Conservation (phyloP, 1,284 basidiomycete species). For the Tausonia pullulans region DNA sequence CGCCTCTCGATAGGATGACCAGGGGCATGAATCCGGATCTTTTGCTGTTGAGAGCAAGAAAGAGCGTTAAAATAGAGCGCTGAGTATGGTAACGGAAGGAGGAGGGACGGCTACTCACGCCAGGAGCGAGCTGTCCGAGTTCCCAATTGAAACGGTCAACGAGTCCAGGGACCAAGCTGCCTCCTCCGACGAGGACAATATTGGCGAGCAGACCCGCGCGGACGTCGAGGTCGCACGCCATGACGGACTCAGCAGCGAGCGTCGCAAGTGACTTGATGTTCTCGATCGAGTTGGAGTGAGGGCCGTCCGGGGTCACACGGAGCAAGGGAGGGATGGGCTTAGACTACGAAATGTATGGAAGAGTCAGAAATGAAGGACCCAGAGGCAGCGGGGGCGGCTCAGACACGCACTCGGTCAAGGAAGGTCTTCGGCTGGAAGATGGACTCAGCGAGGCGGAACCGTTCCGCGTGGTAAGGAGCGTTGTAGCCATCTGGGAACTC, state of each 20-base stretch:
- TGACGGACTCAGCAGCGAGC: constrained; percentile 67
- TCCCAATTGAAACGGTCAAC: constrained; percentile 75
- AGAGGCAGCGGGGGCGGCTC: neutral
- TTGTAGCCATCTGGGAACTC: constrained; percentile 96
- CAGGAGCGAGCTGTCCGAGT: constrained; percentile 61
- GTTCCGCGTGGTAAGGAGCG: constrained; percentile 68
- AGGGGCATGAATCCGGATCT: constrained; percentile 73
- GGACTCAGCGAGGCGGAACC: constrained; percentile 76
- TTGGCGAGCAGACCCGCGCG: constrained; percentile 82
- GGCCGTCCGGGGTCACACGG: constrained; percentile 32
- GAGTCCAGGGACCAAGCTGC: constrained; percentile 74
- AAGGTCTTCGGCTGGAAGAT: constrained; percentile 77
- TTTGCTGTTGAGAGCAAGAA: constrained; percentile 29
- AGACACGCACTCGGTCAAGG: constrained; percentile 50
- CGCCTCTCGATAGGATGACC: constrained; percentile 77
- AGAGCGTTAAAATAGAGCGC: constrained; percentile 3
- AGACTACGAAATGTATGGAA: constrained; percentile 20
- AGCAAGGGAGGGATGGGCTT: constrained; percentile 27
- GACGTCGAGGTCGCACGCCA: constrained; percentile 80
- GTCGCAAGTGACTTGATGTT: constrained; percentile 48
- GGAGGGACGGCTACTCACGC: constrained; percentile 44
- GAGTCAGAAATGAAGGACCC: neutral
- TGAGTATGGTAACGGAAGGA: neutral
- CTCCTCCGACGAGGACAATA: constrained; percentile 88
- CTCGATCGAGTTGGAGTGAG: constrained; percentile 48